Base-by-base conservation (phyloP, 306 rosid species). In the Oxytropis ochrocephala region DNA sequence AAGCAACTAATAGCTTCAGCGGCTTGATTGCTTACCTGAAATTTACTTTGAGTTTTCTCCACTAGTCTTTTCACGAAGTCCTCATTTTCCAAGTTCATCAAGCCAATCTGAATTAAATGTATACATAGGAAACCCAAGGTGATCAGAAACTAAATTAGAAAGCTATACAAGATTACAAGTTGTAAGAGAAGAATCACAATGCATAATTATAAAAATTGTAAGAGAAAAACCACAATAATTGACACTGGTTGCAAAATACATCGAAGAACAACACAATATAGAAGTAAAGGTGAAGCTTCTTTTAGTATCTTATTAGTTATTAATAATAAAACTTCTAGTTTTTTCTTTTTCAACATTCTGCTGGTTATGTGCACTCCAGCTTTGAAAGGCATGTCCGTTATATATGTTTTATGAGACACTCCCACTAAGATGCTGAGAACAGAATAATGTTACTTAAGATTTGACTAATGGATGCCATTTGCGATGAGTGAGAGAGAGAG, bases 1-100 rank as follows among this genome's bases (percentile, higher is more conserved):
- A 71, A 69, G 55, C 32, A 74, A 33, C 50, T 42, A 9, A 47
- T 62, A 75, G 74, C 62, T 66, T 55, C 48, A 71, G 41, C 11
- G 14, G 49, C 46, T 47, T 18, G 75, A 53, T 62, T 35, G 52
- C 88, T 77, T 80, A 91, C 99, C 97, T 94, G 99, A 78, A 94
- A 79, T 70, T 81, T 82, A 56, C 16, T 75, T 43, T 77, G 91
- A 48, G 83, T 81, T 64, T 80, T 82, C 65, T 91, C 95, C 79
- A 94, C 88, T 16, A 91, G 56, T 70, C 85, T 82, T 82, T 83
- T 81, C 32, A 78, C 91, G 8, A 87, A 84, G 64, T 87, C 92
- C 74, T 91, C 99, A 66, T 77, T 81, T 78, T 91, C 99, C 87
- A 94, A 79, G 85, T 94, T 94, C 36, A 87, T 47, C 84, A 91